Percentiles rank a stretch among this genome's conserved stretches.
These are phyloP conservation scores for Capronia americana DNA, from an alignment of 2,329 filamentous ascomycete genomes.

Conservation along the genomic window DNA sequence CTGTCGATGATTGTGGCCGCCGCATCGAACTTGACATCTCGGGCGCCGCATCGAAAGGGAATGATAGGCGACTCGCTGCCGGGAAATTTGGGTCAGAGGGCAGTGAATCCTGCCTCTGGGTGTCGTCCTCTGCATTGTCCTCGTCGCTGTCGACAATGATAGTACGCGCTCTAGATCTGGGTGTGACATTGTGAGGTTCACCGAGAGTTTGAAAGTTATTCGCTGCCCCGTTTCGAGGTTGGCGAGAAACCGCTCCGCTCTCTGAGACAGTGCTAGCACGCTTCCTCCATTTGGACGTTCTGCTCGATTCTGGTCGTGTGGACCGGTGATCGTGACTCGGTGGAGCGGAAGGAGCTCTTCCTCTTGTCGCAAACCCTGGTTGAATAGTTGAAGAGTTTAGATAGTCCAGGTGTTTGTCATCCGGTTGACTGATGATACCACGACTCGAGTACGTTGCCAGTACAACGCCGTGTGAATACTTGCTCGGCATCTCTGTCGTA, in stretches of 20 bases:
- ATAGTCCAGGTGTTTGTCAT: conserved; percentile 27
- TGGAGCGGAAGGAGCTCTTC: conserved; percentile 3
- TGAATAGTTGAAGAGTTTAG: not conserved
- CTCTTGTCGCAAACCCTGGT: not conserved
- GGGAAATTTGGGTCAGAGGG: conserved; percentile 64
- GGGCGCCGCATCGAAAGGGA: not conserved
- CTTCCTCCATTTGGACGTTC: not conserved
- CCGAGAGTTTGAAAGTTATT: not conserved
- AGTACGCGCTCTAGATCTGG: not conserved
- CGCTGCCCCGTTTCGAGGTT: not conserved
- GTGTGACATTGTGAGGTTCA: not conserved
- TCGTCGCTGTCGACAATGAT: conserved; percentile 52
- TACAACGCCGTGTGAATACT: conserved; percentile 39
- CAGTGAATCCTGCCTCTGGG: conserved; percentile 64
- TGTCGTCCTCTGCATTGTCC: conserved; percentile 64
- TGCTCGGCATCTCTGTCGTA: conserved; percentile 35
- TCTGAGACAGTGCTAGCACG: not conserved
- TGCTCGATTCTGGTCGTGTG: not conserved
- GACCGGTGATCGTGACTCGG: not conserved
- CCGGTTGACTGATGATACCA: conserved; percentile 29
- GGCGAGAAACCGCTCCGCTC: not conserved
- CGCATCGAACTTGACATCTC: not conserved
- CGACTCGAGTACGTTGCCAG: conserved; percentile 36
- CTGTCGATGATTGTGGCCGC: not conserved
- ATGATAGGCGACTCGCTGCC: not conserved